Percentiles rank a stretch among this genome's conserved stretches.
These are phyloP conservation scores for Termitomyces sp. DNA, from an alignment of 768 basidiomycete species.

Conservation along the genomic window DNA sequence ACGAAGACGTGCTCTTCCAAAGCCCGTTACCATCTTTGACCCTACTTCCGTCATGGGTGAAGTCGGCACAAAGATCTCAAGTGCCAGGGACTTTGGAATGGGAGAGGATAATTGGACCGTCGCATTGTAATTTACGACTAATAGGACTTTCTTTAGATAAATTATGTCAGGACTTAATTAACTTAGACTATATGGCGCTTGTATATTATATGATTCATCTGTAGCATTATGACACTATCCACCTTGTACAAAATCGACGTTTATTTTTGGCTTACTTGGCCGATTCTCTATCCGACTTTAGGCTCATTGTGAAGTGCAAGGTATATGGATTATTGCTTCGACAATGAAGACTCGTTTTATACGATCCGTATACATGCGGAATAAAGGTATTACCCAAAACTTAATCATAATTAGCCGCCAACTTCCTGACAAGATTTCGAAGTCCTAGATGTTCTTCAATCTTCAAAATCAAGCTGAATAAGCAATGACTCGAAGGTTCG, in stretches of 20 bases:
- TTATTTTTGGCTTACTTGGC: neutral
- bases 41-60: constrained; percentile 5
- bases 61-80: constrained; percentile 7
- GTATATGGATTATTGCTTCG: neutral
- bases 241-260: no score
- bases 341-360: neutral
- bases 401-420: constrained; percentile 5
- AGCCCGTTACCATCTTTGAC: constrained; percentile 5
- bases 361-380: neutral
- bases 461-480: constrained; percentile 25
- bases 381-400: neutral
- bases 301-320: neutral
- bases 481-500: neutral
- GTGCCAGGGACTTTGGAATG: constrained; percentile 16
- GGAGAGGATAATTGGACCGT: constrained; percentile 15
- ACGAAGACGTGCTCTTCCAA: constrained; percentile 10
- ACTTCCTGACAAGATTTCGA: constrained; percentile 10
- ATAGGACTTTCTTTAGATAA: neutral
- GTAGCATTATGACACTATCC: neutral
- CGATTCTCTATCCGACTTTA: neutral
- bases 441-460: constrained; percentile 37
- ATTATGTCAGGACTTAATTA: neutral
- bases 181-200: neutral
- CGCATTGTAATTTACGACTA: neutral
- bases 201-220: neutral